phyloP scores from a whole-genome alignment of 148 eudicot genomes.

The Vaccinium myrtillus region DNA sequence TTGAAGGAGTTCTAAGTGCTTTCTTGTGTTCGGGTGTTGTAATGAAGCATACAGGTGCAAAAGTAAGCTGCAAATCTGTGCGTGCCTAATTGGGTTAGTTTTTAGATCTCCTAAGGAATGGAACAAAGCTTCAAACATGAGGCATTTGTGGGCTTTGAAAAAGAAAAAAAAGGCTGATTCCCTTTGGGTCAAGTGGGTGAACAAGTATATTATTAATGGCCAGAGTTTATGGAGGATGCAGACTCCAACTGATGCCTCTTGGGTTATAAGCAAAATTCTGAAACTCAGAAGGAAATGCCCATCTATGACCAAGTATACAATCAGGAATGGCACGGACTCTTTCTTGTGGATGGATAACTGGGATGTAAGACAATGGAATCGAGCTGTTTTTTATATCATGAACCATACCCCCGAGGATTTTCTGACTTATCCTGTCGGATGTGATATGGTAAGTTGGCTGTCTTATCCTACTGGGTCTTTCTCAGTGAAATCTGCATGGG shows the following conservation, averaged over 20 bases:
- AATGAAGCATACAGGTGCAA: background rate
- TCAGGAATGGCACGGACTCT: background rate
- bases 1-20: background rate
- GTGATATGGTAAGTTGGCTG: background rate
- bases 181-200: background rate
- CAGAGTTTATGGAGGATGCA: background rate
- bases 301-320: background rate
- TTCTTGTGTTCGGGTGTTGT: background rate
- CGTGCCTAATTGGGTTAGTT: background rate
- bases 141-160: background rate
- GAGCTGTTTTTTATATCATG: background rate
- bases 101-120: background rate
- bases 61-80: background rate
- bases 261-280: background rate
- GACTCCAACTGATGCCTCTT: background rate
- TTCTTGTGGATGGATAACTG: background rate
- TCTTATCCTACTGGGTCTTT: background rate
- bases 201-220: background rate
- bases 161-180: background rate
- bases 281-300: background rate
- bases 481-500: background rate
- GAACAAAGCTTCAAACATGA: background rate
- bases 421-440: background rate
- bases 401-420: background rate
- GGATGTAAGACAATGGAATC: background rate